These are phyloP conservation scores for Neodidymelliopsis sp. DNA, from an alignment of 2,329 filamentous ascomycete genomes.

Conservation along the genomic window DNA sequence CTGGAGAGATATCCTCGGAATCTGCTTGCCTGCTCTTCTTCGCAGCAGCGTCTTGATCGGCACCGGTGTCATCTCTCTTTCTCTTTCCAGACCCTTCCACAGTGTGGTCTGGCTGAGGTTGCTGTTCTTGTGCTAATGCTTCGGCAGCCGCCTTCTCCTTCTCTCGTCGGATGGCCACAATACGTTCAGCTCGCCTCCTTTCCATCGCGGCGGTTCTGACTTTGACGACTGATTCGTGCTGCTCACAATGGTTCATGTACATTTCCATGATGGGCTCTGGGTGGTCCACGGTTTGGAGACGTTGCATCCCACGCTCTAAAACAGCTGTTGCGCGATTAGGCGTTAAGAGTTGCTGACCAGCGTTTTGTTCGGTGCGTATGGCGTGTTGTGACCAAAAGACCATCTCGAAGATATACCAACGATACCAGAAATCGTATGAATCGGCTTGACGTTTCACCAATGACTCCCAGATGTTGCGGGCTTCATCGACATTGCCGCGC, in stretches of 20 bases:
- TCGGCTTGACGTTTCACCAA: slow-evolving; percentile 74
- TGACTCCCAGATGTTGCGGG: slow-evolving; percentile 78
- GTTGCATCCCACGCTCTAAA: slow-evolving; percentile 72
- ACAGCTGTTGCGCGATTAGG: slow-evolving; percentile 79
- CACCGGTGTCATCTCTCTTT: slow-evolving; percentile 67
- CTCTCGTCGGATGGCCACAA: slow-evolving; percentile 64
- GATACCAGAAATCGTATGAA: slow-evolving; percentile 92
- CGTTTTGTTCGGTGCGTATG: slow-evolving; percentile 58
- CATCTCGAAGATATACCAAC: slow-evolving; percentile 93
- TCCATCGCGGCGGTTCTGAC: slow-evolving; percentile 77
- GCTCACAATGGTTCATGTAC: slow-evolving; percentile 82
- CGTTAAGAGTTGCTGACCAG: slow-evolving; percentile 59
- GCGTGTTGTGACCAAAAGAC: slow-evolving; percentile 68
- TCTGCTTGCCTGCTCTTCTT: slow-evolving; percentile 71
- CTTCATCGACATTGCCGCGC: slow-evolving; percentile 77
- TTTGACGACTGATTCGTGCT: slow-evolving; percentile 81
- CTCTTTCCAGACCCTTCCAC: slow-evolving; percentile 69
- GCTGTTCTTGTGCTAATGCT: slow-evolving; percentile 47
- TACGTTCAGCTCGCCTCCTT: slow-evolving; percentile 66
- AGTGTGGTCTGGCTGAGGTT: slow-evolving; percentile 25
- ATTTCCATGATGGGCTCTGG: slow-evolving; percentile 78
- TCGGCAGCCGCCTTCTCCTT: slow-evolving; percentile 67
- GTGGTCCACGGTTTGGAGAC: slow-evolving; percentile 71
- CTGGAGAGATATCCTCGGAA: slow-evolving; percentile 19
- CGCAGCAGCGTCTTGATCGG: slow-evolving; percentile 60